These are phyloP conservation scores for Neonectria ditissima DNA, from an alignment of 2,329 filamentous ascomycete species.

Conservation along the genomic window DNA sequence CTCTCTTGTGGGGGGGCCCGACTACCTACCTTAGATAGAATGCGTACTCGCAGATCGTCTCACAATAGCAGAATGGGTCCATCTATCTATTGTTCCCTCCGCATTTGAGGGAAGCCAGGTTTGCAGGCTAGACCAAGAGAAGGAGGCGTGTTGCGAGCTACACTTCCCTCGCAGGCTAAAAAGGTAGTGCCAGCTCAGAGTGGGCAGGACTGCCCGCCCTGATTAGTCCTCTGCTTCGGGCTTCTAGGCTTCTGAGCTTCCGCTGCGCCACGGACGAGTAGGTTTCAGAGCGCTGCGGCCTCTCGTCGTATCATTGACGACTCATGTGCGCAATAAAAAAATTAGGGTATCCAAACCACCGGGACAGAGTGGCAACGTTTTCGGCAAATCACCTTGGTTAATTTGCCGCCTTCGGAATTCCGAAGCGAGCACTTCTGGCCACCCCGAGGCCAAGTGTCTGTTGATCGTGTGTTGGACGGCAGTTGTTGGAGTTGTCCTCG, in stretches of 20 bases:
- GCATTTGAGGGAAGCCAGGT: conserved; percentile 24
- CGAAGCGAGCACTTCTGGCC: conserved; percentile 11
- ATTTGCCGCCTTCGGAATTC: conserved; percentile 17
- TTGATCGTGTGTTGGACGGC: background rate
- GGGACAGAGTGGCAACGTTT: conserved; percentile 24
- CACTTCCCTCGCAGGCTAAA: conserved; percentile 16
- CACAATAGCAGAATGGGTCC: conserved; percentile 18
- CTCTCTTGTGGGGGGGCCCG: too few species aligned
- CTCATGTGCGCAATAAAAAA: conserved; percentile 22
- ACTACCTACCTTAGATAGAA: too few species aligned
- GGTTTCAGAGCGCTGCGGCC: conserved; percentile 22
- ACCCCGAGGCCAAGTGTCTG: background rate
- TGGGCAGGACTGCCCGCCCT: conserved; percentile 19
- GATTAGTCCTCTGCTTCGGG: conserved; percentile 15
- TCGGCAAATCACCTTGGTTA: conserved; percentile 21
- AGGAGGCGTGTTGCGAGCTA: conserved; percentile 13
- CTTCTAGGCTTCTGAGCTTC: conserved; percentile 3
- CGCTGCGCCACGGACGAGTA: conserved; percentile 32
- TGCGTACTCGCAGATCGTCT: too few species aligned
- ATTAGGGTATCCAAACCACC: conserved; percentile 26
- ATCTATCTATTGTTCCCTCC: conserved; percentile 29
- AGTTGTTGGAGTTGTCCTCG: too few species aligned
- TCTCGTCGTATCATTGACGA: conserved; percentile 26
- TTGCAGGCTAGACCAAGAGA: conserved; percentile 22
- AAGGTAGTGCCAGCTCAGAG: conserved; percentile 13